A percentile compares a stretch with the other conserved stretches of the same genome.
Conservation (phyloP, 495 filamentous ascomycete genomes). For the Elaphomyces granulatus region DNA sequence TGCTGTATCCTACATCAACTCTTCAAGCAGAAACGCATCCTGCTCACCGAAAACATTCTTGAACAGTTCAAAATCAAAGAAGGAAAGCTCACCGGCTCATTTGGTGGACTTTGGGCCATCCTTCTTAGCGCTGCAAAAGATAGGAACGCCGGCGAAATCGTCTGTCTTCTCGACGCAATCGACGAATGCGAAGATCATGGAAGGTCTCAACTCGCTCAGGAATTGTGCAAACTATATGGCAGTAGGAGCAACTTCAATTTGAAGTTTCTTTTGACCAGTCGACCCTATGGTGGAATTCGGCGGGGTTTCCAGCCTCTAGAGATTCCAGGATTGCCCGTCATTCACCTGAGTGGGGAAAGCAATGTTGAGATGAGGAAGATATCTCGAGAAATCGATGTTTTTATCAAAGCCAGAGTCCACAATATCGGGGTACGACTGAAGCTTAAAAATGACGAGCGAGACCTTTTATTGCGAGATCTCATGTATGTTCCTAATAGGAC, state of each 20-base stretch:
- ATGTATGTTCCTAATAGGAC: constrained; percentile 21
- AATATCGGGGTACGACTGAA: constrained; percentile 8
- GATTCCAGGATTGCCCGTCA: constrained; percentile 8
- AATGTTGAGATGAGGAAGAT: constrained; percentile 24
- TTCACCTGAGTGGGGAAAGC: constrained; percentile 28
- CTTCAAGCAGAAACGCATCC: constrained; percentile 7
- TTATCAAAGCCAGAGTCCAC: constrained; percentile 20
- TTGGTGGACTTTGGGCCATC: constrained; percentile 18
- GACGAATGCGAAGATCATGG: constrained; percentile 24
- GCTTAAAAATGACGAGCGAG: constrained; percentile 6
- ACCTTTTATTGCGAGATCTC: constrained; percentile 16
- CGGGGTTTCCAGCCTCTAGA: constrained; percentile 9
- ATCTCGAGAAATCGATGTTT: constrained; percentile 23
- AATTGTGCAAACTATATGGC: background rate
- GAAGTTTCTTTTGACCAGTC: constrained; percentile 28
- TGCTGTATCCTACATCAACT: constrained; percentile 21
- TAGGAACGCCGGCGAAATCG: constrained; percentile 20
- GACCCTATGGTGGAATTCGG: constrained; percentile 21
- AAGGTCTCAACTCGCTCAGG: background rate
- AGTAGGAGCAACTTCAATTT: constrained; percentile 7
- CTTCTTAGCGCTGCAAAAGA: constrained; percentile 14
- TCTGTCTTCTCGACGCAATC: constrained; percentile 31
- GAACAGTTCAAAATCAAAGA: background rate
- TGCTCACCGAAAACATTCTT: background rate
- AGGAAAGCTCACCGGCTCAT: background rate